Evolutionary conservation across 129 eudicot species (phyloP), one percentile per base, ranked within the genome.

Genomic region (Lactuca saligna): DNA sequence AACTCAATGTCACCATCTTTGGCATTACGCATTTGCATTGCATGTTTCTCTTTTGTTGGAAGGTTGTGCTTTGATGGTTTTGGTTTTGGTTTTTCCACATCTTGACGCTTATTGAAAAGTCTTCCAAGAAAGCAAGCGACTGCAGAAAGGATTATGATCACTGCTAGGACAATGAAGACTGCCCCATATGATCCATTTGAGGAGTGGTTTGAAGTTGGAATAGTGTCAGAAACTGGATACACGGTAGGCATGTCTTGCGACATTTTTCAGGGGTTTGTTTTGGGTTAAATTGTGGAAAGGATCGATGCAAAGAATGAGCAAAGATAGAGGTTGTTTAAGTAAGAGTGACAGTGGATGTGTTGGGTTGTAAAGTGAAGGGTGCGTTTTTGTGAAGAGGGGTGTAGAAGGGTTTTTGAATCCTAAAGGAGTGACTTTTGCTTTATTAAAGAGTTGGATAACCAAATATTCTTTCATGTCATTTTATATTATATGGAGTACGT

Each of bases 71-170:
- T 25, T 35, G 74, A 60, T 8, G 80, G 80, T 54, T 53, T 76
- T 50, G 46, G 29, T 25, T 25, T 25, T 25, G 29, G 29, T 25
- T 25, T 25, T 25, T 25, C 61, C 15, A 25, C 74, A 39, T 60
- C 51, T 38, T 60, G 65, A 7, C 57, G 17, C 53, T 73, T 79
- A 51, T 59, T 79, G 14, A 70, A 67, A 15, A 79, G 70, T 2
- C 83, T 71, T 29, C 83, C 83, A 29, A 79, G 79, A 66, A 79
- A 73, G 34, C 83, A 79, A 6, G 79, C 83, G 17, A 79, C 32
- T 3, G 63, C 79, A 1, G 83, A 79, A 17, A 79, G 8, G 44
- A 65, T 50, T 61, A 79, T 57, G 31, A 79, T 79, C 15, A 67
- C 59, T 0, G 83, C 79, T 55, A 79, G 54, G 59, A 79, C 83